Percentiles rank a stretch among this genome's conserved stretches.
phyloP scores from a whole-genome alignment of 2,329 filamentous ascomycete species.

The Zasmidium cellare region DNA sequence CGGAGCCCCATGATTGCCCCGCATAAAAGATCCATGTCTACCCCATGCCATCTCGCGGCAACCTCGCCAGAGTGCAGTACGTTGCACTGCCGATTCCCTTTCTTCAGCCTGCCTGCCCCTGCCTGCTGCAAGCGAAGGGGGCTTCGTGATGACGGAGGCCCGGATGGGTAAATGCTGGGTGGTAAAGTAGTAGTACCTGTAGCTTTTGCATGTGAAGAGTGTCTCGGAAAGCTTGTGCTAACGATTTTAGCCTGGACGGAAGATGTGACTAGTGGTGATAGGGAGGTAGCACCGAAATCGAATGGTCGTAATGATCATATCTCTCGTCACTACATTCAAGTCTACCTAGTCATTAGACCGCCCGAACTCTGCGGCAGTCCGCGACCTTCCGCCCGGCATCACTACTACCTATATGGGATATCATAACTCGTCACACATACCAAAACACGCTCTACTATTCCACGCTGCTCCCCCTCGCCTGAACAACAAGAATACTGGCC shows the following conservation, averaged over 20 bases:
- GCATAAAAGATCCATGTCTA: not conserved
- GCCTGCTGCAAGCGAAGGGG: not conserved
- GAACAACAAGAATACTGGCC: conserved; percentile 69
- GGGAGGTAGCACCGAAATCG: too few species aligned
- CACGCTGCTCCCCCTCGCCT: conserved; percentile 49
- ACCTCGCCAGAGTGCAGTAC: conserved; percentile 1
- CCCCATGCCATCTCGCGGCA: not conserved
- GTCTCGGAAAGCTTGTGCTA: not conserved
- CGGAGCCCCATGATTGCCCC: too few species aligned
- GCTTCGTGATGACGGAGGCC: not conserved
- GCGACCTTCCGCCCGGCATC: not conserved
- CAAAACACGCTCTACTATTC: conserved; percentile 6
- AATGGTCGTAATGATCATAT: too few species aligned
- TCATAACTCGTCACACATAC: conserved; percentile 4
- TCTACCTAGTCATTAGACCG: too few species aligned
- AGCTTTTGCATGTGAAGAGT: not conserved
- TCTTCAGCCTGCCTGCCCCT: not conserved
- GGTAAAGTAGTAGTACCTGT: too few species aligned
- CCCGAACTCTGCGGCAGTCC: not conserved
- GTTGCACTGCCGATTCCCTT: not conserved
- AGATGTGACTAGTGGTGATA: too few species aligned
- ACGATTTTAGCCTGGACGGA: not conserved
- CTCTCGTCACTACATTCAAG: too few species aligned
- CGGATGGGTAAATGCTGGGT: not conserved
- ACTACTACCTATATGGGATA: conserved; percentile 5